phyloP scores from a whole-genome alignment of 2,329 filamentous ascomycete genomes.

The Venturia oleaginea region DNA sequence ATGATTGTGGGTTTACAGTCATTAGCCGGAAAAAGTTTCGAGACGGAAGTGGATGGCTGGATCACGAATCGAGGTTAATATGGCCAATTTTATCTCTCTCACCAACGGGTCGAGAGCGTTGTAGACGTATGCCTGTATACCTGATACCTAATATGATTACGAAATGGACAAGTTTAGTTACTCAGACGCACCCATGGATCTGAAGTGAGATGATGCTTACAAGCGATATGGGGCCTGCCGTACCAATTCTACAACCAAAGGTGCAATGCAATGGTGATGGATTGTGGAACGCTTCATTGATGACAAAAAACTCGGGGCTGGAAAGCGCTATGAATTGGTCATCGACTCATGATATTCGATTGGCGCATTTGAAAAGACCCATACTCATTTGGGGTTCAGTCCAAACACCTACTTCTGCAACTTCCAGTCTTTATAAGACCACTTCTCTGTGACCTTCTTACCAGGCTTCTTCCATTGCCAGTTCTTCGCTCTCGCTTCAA shows the following conservation, averaged over 20 bases:
- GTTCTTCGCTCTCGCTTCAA: slow-evolving; percentile 73
- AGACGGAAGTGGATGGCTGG: neutral
- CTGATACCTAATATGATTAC: neutral
- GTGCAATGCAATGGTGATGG: neutral
- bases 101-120: neutral
- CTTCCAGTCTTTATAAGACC: slow-evolving; percentile 92
- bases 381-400: neutral
- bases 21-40: neutral
- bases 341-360: neutral
- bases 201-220: neutral
- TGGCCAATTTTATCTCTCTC: neutral
- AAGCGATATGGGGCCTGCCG: neutral
- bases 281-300: neutral
- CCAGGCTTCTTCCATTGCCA: slow-evolving; percentile 75
- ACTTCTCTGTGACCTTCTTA: slow-evolving; percentile 83
- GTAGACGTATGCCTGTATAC: neutral
- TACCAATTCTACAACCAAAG: neutral
- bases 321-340: neutral
- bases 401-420: slow-evolving; percentile 25
- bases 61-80: neutral
- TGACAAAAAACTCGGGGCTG: neutral
- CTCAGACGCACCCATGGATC: neutral
- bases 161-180: neutral
- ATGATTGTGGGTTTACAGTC: too few relatives aligned
- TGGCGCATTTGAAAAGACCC: neutral